Conservation (phyloP, 371 early-diverging fungal genomes). For the Catenaria anguillulae region DNA sequence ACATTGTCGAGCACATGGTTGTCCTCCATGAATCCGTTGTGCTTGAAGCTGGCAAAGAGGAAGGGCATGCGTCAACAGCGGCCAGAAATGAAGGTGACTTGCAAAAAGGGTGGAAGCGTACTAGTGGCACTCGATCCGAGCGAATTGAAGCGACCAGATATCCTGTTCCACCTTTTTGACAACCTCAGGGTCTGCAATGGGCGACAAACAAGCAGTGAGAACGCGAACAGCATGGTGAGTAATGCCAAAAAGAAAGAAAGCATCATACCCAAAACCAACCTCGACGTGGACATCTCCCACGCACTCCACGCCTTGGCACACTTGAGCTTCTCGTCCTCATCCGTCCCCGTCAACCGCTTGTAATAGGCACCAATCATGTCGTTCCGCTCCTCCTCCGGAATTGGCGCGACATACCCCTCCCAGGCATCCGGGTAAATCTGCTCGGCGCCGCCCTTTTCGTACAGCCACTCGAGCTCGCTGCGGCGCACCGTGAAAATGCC, state of each 20-base stretch:
- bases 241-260: constrained; percentile 5
- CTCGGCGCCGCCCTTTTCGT: constrained; percentile 36
- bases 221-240: too few species aligned
- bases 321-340: constrained; percentile 25
- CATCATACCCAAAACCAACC: constrained; percentile 13
- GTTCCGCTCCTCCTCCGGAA: constrained; percentile 41
- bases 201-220: constrained; percentile 8
- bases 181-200: constrained; percentile 24
- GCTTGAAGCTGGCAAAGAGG: constrained; percentile 40
- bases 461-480: constrained; percentile 41
- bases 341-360: constrained; percentile 36
- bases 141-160: constrained; percentile 45
- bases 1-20: constrained; percentile 34
- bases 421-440: constrained; percentile 36
- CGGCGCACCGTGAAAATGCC: constrained; percentile 41
- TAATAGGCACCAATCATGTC: constrained; percentile 43
- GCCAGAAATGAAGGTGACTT: too few species aligned
- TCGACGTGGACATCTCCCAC: constrained; percentile 43
- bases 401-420: constrained; percentile 35
- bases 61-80: too few species aligned
- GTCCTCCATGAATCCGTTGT: constrained; percentile 46
- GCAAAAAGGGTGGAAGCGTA: constrained; percentile 3
- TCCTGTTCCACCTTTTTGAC: constrained; percentile 37
- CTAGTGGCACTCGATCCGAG: constrained; percentile 48
- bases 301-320: constrained; percentile 42